phyloP scores from a whole-genome alignment of 1,284 basidiomycete species.

The Cutaneotrichosporon cyanovorans region DNA sequence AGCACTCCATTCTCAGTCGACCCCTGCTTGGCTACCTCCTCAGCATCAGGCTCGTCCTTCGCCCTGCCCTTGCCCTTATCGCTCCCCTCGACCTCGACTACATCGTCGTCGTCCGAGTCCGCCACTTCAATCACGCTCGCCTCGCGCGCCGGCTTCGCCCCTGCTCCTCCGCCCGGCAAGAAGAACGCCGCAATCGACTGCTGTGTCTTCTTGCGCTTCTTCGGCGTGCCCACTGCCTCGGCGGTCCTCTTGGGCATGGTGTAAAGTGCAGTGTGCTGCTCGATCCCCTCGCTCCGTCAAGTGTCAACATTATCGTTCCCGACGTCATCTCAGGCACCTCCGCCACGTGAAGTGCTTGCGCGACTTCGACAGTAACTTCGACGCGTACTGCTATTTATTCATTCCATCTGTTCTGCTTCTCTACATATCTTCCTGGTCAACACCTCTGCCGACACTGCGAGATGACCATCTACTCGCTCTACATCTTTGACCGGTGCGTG shows the following conservation, averaged over 20 bases:
- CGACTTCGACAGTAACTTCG: neutral
- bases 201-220: conserved; percentile 11
- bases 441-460: neutral
- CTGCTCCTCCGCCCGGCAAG: conserved; percentile 24
- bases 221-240: conserved; percentile 7
- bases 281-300: conserved; percentile 23
- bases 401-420: neutral
- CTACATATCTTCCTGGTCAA: neutral
- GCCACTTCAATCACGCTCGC: conserved; percentile 24
- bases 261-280: neutral
- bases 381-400: too few relatives aligned
- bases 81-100: neutral
- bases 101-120: conserved; percentile 30
- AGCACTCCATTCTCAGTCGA: neutral
- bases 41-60: neutral
- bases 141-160: neutral
- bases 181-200: conserved; percentile 37
- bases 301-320: too few relatives aligned
- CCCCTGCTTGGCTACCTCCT: neutral
- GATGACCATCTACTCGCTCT: conserved; percentile 80
- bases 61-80: neutral
- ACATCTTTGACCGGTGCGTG: conserved; percentile 75
- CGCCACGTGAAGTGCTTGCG: neutral
- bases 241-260: conserved; percentile 7
- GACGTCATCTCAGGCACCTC: neutral